Evolutionary conservation across 2,329 filamentous ascomycete species (phyloP), one percentile per base, ranked within the genome.

Genomic region (Alternaria consortialis): DNA sequence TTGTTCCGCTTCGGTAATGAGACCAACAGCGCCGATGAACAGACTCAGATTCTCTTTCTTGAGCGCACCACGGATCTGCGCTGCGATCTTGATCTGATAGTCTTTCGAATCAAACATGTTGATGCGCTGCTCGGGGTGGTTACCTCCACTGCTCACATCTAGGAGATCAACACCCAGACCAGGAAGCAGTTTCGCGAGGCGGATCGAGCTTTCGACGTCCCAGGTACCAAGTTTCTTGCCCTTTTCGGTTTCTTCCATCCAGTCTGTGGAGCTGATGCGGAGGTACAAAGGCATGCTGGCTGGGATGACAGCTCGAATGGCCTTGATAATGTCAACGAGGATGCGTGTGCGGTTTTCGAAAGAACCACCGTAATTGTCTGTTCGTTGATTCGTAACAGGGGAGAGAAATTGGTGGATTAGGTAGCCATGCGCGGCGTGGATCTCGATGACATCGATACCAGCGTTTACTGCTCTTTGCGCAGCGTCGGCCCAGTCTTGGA

Each of bases 1-100:
- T 59, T 84, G 83, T 51, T 84, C 80, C 0, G 84, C 82, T 56
- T 85, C 82, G 0, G 83, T 86, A 63, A 86, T 86, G 40, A 85
- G 68, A 0, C 84, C 84, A 1, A 86, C 84, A 2, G 84, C 84
- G 3, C 84, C 84, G 17, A 86, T 81, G 29, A 85, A 74, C 5
- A 85, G 76, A 11, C 73, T 69, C 31, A 79, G 77, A 1, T 78
- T 77, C 8, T 71, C 68, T 34, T 72, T 69, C 39, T 72, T 74
- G 5, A 77, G 53, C 25, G 76, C 77, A 80, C 86, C 40, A 5
- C 74, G 70, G 42, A 86, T 80, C 27, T 79, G 77, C 0, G 77
- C 76, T 0, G 84, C 84, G 37, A 86, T 81, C 43, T 81, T 79
- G 7, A 79, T 81, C 64, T 86, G 83, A 63, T 85, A 86, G 56